Conservation (phyloP, 257 asterid genomes). For the Lavandula angustifolia region DNA sequence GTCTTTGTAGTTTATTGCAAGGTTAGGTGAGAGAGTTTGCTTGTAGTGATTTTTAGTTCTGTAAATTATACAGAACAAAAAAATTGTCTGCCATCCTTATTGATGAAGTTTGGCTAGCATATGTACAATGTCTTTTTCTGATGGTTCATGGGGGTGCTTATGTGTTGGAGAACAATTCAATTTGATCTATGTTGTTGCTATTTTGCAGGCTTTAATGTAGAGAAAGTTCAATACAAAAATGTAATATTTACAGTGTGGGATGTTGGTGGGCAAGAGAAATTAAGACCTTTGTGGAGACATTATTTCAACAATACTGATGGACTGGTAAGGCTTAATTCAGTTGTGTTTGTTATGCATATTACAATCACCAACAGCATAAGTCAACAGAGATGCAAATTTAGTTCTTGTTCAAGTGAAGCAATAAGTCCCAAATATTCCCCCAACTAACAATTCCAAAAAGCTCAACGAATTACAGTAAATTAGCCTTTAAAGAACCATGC, state of each 20-base stretch:
- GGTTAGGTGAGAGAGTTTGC: constrained; percentile 13
- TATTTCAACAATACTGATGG: constrained; percentile 94
- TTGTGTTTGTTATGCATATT: too few relatives aligned
- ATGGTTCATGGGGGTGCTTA: constrained; percentile 9
- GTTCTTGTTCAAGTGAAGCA: too few relatives aligned
- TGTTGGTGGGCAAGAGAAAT: constrained; percentile 95
- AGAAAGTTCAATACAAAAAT: constrained; percentile 94
- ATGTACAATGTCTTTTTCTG: constrained; percentile 19
- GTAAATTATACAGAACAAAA: not conserved
- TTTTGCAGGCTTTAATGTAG: constrained; percentile 90
- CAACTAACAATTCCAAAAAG: too few relatives aligned
- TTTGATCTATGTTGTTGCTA: constrained; percentile 33
- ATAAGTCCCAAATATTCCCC: too few relatives aligned
- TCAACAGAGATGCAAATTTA: too few relatives aligned
- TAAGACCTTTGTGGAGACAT: constrained; percentile 98
- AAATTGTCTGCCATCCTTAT: constrained; percentile 13
- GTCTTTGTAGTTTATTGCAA: constrained; percentile 15
- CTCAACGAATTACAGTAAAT: too few relatives aligned
- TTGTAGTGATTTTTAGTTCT: constrained; percentile 18
- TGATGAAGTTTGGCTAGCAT: constrained; percentile 19
- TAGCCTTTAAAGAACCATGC: too few relatives aligned
- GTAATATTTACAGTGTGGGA: constrained; percentile 97
- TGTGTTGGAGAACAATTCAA: constrained; percentile 20
- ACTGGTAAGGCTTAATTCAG: constrained; percentile 53
- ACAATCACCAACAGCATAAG: too few relatives aligned